A percentile compares a stretch with the other conserved stretches of the same genome.
Evolutionary conservation across 495 filamentous ascomycete genomes (phyloP).

Genomic region (Talaromyces thailandensis): DNA sequence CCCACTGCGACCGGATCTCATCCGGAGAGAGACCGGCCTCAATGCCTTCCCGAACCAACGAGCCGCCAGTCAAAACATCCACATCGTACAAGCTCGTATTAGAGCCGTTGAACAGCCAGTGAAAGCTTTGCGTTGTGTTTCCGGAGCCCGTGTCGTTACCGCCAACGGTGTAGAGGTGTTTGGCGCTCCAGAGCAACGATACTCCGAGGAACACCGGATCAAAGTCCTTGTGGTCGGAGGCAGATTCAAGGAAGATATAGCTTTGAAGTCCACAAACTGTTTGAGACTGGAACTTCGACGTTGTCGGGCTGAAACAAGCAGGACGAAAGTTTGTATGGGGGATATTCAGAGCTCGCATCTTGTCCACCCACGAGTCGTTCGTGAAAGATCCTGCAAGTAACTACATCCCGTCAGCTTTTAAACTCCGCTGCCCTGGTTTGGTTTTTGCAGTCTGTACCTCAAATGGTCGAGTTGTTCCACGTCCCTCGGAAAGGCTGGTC

Average conservation of each 20-base stretch:
- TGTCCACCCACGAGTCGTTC: constrained; percentile 3
- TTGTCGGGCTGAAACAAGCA: constrained; percentile 7
- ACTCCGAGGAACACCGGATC: constrained; percentile 5
- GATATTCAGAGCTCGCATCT: constrained; percentile 3
- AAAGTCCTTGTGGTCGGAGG: neutral
- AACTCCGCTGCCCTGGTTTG: neutral
- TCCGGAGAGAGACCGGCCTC: constrained; percentile 4
- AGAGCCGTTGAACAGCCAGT: constrained; percentile 6
- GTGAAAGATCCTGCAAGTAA: neutral
- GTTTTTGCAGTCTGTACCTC: neutral
- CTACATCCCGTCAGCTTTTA: neutral
- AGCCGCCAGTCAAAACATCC: constrained; percentile 5
- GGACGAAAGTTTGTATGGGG: constrained; percentile 1
- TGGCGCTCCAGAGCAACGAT: constrained; percentile 6
- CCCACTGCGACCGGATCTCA: constrained; percentile 7
- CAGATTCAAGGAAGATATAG: neutral
- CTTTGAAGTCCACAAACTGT: constrained; percentile 5
- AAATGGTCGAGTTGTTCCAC: constrained; percentile 6
- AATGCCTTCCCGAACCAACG: constrained; percentile 1
- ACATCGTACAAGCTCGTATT: neutral
- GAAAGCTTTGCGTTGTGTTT: constrained; percentile 7
- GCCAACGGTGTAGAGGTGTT: neutral
- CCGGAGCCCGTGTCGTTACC: constrained; percentile 1
- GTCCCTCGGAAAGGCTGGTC: constrained; percentile 5
- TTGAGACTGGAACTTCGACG: constrained; percentile 3